Evolutionary conservation across 83 land plant species (phyloP), one percentile per base, ranked within the genome.

Genomic region (Picea abies): DNA sequence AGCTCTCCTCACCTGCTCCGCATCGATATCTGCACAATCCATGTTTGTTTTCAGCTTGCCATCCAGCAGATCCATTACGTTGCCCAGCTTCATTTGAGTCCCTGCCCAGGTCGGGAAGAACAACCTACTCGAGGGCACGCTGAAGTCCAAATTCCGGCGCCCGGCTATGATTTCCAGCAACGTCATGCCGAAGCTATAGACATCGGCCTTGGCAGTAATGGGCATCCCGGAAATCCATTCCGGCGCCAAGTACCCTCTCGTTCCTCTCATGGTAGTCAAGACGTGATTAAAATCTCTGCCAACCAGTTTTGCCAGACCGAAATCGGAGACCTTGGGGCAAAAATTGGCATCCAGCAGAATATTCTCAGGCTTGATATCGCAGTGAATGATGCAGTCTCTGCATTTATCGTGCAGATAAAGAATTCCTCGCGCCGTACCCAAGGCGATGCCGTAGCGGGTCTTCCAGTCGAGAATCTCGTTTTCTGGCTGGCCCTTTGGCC

Each of bases 171-270:
- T 68, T 68, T 88, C 87, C 20, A 85, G 71, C 17, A 88, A 17
- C 16, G 83, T 75, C 56, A 88, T 80, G 3, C 90, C 90, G 19
- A 82, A 85, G 82, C 90, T 85, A 78, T 85, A 88, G 0, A 88
- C 78, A 29, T 88, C 90, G 4, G 61, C 84, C 73, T 88, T 88
- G 25, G 80, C 87, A 6, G 79, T 79, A n/a, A 85, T 76, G 63
- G 29, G 68, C 60, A 58, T 17, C 7, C 65, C 81, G 14, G 39
- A 23, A 26, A 80, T 12, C 87, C 87, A 85, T 37, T 88, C 90
- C 2, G 87, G 90, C 32, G 90, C 87, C 14, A 85, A n/a, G 39
- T 88, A 88, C 22, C 90, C 90, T 10, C 80, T 79, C 14, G 90
- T 85, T 41, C 90, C 90, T 68, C 90, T 82, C 60, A 85, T 63